These are phyloP conservation scores for Hypomyces rosellus DNA, from an alignment of 2,329 filamentous ascomycete genomes.

Conservation along the genomic window DNA sequence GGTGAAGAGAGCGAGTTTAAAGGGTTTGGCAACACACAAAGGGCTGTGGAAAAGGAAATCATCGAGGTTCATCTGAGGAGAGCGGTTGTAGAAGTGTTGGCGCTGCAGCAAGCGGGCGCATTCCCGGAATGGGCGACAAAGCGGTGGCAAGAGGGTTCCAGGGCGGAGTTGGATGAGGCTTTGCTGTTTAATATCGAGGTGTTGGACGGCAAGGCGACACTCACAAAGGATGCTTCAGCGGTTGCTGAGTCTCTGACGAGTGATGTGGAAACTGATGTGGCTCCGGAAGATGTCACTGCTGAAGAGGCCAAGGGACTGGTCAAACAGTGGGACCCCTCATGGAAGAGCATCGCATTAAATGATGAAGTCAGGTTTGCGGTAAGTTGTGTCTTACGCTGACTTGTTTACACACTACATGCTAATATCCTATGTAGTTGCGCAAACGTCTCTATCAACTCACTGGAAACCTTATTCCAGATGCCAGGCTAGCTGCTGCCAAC, in stretches of 20 bases:
- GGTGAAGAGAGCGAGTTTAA: conserved; percentile 36
- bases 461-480: conserved; percentile 69
- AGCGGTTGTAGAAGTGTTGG: conserved; percentile 47
- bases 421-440: conserved; percentile 50
- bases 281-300: conserved; percentile 20
- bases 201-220: conserved; percentile 32
- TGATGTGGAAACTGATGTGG: conserved; percentile 21
- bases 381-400: conserved; percentile 29
- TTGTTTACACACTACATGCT: not conserved
- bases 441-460: conserved; percentile 79
- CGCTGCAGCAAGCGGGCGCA: conserved; percentile 30
- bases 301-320: conserved; percentile 38
- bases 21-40: conserved; percentile 36
- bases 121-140: conserved; percentile 26
- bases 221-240: conserved; percentile 32
- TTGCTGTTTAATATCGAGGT: conserved; percentile 34
- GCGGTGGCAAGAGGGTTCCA: conserved; percentile 27
- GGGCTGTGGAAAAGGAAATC: conserved; percentile 36
- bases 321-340: conserved; percentile 46
- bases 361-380: conserved; percentile 69
- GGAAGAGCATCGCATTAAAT: conserved; percentile 51
- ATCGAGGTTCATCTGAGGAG: conserved; percentile 44
- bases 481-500: conserved; percentile 50
- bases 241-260: conserved; percentile 28
- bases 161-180: conserved; percentile 28